phyloP scores from a whole-genome alignment of 306 rosid genomes.

The Macrotyloma uniflorum region DNA sequence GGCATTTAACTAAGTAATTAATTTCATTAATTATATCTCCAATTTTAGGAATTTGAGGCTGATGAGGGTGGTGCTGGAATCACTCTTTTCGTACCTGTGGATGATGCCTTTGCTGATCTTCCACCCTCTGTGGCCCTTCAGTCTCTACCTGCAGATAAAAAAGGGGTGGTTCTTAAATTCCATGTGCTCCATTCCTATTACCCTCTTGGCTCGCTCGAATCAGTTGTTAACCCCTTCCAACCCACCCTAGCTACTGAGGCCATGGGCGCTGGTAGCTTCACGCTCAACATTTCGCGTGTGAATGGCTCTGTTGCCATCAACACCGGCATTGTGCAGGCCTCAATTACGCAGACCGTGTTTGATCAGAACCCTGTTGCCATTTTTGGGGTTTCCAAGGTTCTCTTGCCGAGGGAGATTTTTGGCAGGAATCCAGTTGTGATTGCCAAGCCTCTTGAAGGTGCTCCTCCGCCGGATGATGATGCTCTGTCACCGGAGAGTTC shows the following conservation, averaged over 20 bases:
- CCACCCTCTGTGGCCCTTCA: slow-evolving; percentile 67
- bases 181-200: slow-evolving; percentile 93
- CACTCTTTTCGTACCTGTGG: slow-evolving; percentile 85
- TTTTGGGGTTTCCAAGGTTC: slow-evolving; percentile 84
- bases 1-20: neutral
- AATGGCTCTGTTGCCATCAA: slow-evolving; percentile 83
- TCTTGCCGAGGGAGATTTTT: slow-evolving; percentile 83
- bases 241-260: slow-evolving; percentile 95
- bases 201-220: slow-evolving; percentile 85
- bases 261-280: slow-evolving; percentile 86
- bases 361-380: slow-evolving; percentile 94
- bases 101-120: slow-evolving; percentile 71
- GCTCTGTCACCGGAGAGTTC: slow-evolving; percentile 63
- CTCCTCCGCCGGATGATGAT: slow-evolving; percentile 60
- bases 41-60: slow-evolving; percentile 69
- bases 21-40: neutral
- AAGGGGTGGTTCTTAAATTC: slow-evolving; percentile 74
- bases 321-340: slow-evolving; percentile 78
- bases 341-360: slow-evolving; percentile 86
- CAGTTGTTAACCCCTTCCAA: slow-evolving; percentile 88
- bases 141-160: slow-evolving; percentile 82
- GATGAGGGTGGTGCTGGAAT: slow-evolving; percentile 98
- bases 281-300: slow-evolving; percentile 80
- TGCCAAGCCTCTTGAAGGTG: slow-evolving; percentile 26
- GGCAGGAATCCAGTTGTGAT: slow-evolving; percentile 54